Evolutionary conservation across 2,329 filamentous ascomycete species (phyloP), one percentile per base, ranked within the genome.

Genomic region (Thermothelomyces thermophilus): DNA sequence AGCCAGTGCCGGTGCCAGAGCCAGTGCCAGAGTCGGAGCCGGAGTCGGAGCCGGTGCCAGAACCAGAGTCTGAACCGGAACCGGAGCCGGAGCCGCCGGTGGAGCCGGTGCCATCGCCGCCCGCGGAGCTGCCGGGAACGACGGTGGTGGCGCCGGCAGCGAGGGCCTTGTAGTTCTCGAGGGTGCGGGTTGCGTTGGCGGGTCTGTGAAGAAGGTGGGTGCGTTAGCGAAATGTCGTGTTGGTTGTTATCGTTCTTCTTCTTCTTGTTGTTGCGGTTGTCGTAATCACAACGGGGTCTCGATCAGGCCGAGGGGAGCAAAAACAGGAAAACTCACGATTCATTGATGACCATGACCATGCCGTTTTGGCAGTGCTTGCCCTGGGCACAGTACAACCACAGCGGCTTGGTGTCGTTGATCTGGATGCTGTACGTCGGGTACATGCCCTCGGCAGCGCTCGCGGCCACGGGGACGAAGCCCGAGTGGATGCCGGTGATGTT

Each of bases 321-420:
- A n/a, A n/a, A 16, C 13, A 5, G 2, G 28, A 8, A n/a, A 17
- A 68, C 82, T 68, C 68, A 86, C 82, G 84, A 74, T 69, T 80
- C 80, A 68, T 90, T 90, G 64, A 90, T 82, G 28, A 87, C 84
- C 71, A 87, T 84, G 50, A 77, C 75, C 84, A 90, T 90, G 54
- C 85, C 85, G 41, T 64, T 70, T 66, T 89, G 79, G 68, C 87
- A 93, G 70, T 93, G 87, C 62, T 75, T 79, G 40, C 65, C 81
- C 66, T 89, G 83, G 26, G 80, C 82, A 70, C 87, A 91, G 75
- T 85, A 91, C 57, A 87, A 70, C 86, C 87, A 93, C 57, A 90
- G 73, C 26, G 87, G 87, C 48, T 76, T 83, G 39, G 75, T 79
- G 66, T 81, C 74, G 62, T 82, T 83, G 66, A 93, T 71, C 65